Conservation (phyloP, 116 monocot genomes). For the Papilionanthe hybrid region DNA sequence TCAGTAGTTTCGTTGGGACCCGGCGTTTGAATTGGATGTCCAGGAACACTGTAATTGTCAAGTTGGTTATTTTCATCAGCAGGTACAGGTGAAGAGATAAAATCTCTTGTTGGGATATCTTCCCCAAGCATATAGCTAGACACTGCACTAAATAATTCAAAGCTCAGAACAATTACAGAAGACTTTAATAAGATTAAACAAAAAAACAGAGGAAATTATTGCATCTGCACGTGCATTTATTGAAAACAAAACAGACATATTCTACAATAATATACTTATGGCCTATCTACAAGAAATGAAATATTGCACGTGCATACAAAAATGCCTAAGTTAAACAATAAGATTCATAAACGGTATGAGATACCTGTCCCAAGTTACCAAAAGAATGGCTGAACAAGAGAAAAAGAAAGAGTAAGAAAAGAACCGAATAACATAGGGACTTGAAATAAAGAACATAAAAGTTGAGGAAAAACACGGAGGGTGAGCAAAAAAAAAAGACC, state of each 20-base stretch:
- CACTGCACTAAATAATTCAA: constrained; percentile 17
- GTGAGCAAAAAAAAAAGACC: too few relatives aligned
- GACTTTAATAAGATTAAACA: not conserved
- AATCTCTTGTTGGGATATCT: constrained; percentile 22
- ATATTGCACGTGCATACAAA: not conserved
- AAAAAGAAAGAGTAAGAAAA: not conserved
- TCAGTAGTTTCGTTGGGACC: constrained; percentile 31
- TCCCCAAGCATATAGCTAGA: constrained; percentile 33
- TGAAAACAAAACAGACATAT: too few relatives aligned
- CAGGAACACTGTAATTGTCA: constrained; percentile 50
- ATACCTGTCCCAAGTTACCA: not conserved
- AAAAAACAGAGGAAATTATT: not conserved
- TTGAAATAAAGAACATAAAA: too few relatives aligned
- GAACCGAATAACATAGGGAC: too few relatives aligned
- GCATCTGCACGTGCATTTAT: not conserved
- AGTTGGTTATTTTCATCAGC: constrained; percentile 43
- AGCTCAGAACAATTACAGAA: constrained; percentile 1
- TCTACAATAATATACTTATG: too few relatives aligned
- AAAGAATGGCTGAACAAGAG: not conserved
- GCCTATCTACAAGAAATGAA: not conserved
- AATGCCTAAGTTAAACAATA: not conserved
- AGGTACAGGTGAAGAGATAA: constrained; percentile 16
- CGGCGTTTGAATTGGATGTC: constrained; percentile 26
- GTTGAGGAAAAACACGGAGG: too few relatives aligned
- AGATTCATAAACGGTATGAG: too few relatives aligned